Evolutionary conservation across 768 basidiomycete species (phyloP).

Genomic region (Sarcodon aspratus): DNA sequence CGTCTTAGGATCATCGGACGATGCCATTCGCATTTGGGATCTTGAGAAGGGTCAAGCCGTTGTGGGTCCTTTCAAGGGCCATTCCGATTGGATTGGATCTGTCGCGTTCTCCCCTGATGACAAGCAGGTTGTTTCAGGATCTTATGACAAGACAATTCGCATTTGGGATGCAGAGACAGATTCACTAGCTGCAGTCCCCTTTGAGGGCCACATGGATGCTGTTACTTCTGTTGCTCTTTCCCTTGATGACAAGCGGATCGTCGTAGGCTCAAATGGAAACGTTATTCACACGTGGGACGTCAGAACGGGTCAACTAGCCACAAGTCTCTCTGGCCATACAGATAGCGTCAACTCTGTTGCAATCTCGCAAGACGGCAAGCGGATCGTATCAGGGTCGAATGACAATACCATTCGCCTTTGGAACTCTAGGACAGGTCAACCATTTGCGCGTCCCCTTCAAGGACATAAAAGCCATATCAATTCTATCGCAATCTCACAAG

Average conservation of each 20-base stretch:
- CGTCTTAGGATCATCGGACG: slow-evolving; percentile 7
- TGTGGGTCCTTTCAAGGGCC: background rate
- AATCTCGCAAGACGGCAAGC: slow-evolving; percentile 17
- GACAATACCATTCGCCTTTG: slow-evolving; percentile 5
- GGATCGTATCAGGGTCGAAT: slow-evolving; percentile 16
- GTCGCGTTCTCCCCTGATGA: slow-evolving; percentile 15
- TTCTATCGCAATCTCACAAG: slow-evolving; percentile 3
- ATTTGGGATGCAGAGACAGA: slow-evolving; percentile 6
- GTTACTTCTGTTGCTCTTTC: slow-evolving; percentile 14
- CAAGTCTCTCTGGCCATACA: slow-evolving; percentile 8
- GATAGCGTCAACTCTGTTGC: slow-evolving; percentile 9
- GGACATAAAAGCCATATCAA: background rate
- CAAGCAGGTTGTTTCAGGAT: slow-evolving; percentile 2
- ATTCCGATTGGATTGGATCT: slow-evolving; percentile 6
- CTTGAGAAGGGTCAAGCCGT: background rate
- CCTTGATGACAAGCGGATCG: slow-evolving; percentile 25
- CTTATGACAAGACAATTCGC: slow-evolving; percentile 3
- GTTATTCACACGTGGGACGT: slow-evolving; percentile 6
- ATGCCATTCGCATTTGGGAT: slow-evolving; percentile 2
- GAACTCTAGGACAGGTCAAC: background rate
- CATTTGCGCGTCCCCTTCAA: background rate
- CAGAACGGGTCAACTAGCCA: slow-evolving; percentile 5
- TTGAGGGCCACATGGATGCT: background rate
- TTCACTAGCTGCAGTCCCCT: background rate
- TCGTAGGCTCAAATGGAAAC: slow-evolving; percentile 26